These are phyloP conservation scores for Starmerella potacharoeniae DNA, from an alignment of 805 yeast genomes.

Conservation along the genomic window DNA sequence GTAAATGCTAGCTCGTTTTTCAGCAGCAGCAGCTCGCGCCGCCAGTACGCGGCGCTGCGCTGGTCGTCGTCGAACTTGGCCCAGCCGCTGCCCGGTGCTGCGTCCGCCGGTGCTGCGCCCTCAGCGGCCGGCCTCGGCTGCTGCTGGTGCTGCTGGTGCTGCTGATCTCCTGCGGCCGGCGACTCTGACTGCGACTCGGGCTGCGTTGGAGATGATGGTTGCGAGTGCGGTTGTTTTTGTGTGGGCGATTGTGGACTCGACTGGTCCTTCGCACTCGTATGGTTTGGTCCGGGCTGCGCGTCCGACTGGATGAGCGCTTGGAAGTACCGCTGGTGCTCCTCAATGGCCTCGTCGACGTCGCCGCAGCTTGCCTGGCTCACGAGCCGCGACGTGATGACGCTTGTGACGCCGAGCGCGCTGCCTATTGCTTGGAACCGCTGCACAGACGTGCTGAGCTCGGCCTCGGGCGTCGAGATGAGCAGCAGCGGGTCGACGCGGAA, in stretches of 20 bases:
- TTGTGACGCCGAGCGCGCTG: constrained; percentile 31
- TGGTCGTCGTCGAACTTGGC: constrained; percentile 6
- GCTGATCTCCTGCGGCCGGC: background rate
- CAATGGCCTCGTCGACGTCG: background rate
- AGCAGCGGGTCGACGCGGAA: constrained; percentile 41
- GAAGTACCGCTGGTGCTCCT: background rate
- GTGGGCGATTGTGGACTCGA: too few species aligned
- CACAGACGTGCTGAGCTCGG: constrained; percentile 29
- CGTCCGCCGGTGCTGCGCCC: too few species aligned
- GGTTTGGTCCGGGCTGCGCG: background rate
- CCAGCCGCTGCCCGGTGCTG: too few species aligned
- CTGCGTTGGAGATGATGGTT: too few species aligned
- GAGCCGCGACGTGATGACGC: constrained; percentile 25
- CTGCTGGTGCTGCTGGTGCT: background rate
- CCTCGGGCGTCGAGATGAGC: constrained; percentile 30
- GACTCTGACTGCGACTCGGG: too few species aligned
- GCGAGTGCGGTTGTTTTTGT: too few species aligned
- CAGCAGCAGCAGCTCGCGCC: constrained; percentile 45
- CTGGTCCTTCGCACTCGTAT: too few species aligned
- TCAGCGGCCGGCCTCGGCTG: too few species aligned
- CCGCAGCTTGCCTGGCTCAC: background rate
- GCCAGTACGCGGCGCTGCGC: constrained; percentile 16
- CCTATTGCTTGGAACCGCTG: constrained; percentile 28
- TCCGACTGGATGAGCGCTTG: background rate
- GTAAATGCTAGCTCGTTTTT: constrained; percentile 54